Conservation (phyloP, 2,329 filamentous ascomycete genomes). For the Hypoxylon rubiginosum region DNA sequence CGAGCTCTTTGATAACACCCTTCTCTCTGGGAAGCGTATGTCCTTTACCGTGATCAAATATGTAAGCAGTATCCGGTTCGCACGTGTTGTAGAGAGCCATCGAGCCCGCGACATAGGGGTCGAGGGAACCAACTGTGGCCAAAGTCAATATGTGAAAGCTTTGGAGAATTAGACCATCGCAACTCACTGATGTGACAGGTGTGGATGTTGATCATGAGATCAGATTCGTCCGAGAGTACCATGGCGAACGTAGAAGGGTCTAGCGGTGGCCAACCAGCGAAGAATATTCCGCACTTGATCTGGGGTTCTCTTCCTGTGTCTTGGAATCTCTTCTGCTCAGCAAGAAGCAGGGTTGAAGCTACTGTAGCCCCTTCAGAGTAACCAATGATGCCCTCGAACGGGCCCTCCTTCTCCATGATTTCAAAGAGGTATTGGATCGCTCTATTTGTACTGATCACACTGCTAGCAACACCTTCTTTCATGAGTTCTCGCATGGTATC, state of each 20-base stretch:
- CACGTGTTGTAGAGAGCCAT: constrained; percentile 74
- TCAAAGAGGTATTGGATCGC: constrained; percentile 58
- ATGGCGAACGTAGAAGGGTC: constrained; percentile 59
- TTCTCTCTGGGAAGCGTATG: constrained; percentile 71
- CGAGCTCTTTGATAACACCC: constrained; percentile 62
- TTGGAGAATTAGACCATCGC: neutral
- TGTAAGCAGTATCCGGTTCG: constrained; percentile 68
- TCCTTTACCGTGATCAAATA: constrained; percentile 76
- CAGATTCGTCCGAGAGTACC: constrained; percentile 63
- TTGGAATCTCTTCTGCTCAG: constrained; percentile 48
- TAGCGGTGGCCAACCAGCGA: constrained; percentile 67
- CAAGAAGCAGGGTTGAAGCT: constrained; percentile 49
- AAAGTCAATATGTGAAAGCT: constrained; percentile 38
- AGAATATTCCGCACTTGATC: constrained; percentile 65
- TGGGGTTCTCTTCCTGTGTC: constrained; percentile 52
- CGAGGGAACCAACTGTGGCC: constrained; percentile 62
- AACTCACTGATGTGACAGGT: constrained; percentile 65
- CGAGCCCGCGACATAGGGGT: constrained; percentile 72
- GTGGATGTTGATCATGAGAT: constrained; percentile 64
- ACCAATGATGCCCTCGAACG: constrained; percentile 52
- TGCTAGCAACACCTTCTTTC: constrained; percentile 56
- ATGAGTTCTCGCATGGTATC: constrained; percentile 68
- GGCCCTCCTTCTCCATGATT: constrained; percentile 51
- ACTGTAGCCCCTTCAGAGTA: constrained; percentile 53
- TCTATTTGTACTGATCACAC: constrained; percentile 55